phyloP scores from a whole-genome alignment of 2,329 filamentous ascomycete genomes.

The Tolypocladium nubicola region DNA sequence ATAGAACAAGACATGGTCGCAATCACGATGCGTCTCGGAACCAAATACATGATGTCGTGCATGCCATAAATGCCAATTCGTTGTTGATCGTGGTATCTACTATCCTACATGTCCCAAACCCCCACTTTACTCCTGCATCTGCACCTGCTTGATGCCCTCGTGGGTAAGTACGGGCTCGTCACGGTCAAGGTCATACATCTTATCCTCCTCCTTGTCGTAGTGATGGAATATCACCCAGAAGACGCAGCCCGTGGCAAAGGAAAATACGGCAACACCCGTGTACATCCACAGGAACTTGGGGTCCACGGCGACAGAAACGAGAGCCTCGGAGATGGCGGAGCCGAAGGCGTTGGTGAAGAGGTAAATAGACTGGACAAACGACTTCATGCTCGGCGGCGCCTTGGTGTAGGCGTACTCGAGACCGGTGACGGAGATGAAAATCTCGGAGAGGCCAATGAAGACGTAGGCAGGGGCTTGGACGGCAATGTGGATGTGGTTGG shows the following conservation, averaged over 20 bases:
- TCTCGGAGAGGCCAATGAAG: conserved; percentile 47
- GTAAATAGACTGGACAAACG: conserved; percentile 48
- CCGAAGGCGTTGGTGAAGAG: conserved; percentile 49
- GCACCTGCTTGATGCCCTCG: not conserved
- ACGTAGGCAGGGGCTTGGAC: conserved; percentile 44
- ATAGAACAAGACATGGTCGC: not conserved
- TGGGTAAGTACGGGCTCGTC: conserved; percentile 14
- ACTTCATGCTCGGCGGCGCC: conserved; percentile 59
- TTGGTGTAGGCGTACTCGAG: conserved; percentile 68
- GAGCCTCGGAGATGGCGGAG: conserved; percentile 48
- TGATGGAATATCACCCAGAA: conserved; percentile 37
- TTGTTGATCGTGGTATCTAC: not conserved
- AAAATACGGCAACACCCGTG: conserved; percentile 39
- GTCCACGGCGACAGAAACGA: conserved; percentile 49
- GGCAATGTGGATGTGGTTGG: conserved; percentile 41
- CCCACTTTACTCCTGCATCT: not conserved
- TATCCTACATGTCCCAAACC: not conserved
- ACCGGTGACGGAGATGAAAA: conserved; percentile 56
- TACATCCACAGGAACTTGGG: conserved; percentile 61
- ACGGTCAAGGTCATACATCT: conserved; percentile 27
- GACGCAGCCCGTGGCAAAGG: conserved; percentile 34
- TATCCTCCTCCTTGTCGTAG: conserved; percentile 25
- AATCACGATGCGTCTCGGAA: not conserved
- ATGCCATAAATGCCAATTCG: not conserved
- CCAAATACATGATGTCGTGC: not conserved